Conservation (phyloP, 1,284 basidiomycete genomes). For the Omphalotus olearius region DNA sequence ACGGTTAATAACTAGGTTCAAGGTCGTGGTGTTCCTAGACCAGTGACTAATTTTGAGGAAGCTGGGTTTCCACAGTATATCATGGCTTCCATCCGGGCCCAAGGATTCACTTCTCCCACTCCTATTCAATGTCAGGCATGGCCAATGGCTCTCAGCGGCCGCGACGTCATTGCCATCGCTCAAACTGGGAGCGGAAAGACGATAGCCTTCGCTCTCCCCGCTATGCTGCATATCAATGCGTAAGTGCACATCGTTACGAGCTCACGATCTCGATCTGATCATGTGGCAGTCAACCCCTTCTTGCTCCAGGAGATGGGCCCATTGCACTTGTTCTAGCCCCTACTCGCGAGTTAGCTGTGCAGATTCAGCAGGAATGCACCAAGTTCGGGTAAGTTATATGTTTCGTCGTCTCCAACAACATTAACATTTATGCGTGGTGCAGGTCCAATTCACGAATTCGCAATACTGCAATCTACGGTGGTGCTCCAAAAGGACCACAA, state of each 20-base stretch:
- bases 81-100: slow-evolving; percentile 87
- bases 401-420: slow-evolving; percentile 6
- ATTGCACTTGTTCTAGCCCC: slow-evolving; percentile 97
- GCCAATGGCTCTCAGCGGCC: slow-evolving; percentile 95
- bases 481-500: slow-evolving; percentile 97
- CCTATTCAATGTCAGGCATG: slow-evolving; percentile 98
- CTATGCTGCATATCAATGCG: slow-evolving; percentile 99
- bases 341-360: slow-evolving; percentile 97
- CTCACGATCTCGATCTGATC: slow-evolving; percentile 4
- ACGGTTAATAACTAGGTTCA: slow-evolving; percentile 56
- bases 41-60: slow-evolving; percentile 91
- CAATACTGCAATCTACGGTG: slow-evolving; percentile 98
- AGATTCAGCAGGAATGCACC: slow-evolving; percentile 98
- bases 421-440: slow-evolving; percentile 12
- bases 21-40: slow-evolving; percentile 86
- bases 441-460: slow-evolving; percentile 93
- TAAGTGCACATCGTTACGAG: slow-evolving; percentile 33
- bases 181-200: slow-evolving; percentile 98
- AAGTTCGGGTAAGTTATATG: slow-evolving; percentile 78
- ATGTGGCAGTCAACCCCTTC: slow-evolving; percentile 75
- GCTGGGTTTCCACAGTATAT: slow-evolving; percentile 96
- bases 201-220: slow-evolving; percentile 95
- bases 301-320: slow-evolving; percentile 93
- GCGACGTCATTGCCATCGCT: slow-evolving; percentile 95
- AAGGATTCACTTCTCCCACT: slow-evolving; percentile 88